Percentiles rank a stretch among this genome's conserved stretches.
Evolutionary conservation across 2,329 filamentous ascomycete species (phyloP).

Genomic region (Aspergillus sp.): DNA sequence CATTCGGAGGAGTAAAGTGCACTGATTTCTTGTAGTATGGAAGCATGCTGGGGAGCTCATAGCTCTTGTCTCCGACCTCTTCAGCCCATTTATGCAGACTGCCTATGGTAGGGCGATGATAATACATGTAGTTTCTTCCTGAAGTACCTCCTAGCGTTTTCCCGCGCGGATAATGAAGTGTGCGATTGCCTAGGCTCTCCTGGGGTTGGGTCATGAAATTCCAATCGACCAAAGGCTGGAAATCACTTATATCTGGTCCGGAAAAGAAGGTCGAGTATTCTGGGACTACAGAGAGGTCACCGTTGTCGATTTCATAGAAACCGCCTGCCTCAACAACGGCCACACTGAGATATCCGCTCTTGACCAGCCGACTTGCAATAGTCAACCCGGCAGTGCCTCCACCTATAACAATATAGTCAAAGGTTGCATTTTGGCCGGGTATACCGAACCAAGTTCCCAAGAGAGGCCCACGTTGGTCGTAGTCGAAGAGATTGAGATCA

Average conservation of each 20-base stretch:
- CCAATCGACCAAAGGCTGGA: conserved; percentile 31
- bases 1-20: conserved; percentile 31
- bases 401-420: conserved; percentile 29
- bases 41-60: conserved; percentile 29
- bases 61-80: conserved; percentile 37
- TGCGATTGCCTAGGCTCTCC: conserved; percentile 10
- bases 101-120: conserved; percentile 32
- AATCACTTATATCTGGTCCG: conserved; percentile 26
- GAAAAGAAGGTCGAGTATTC: conserved; percentile 23
- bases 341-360: conserved; percentile 24
- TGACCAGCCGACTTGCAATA: conserved; percentile 26
- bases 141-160: conserved; percentile 31
- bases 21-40: conserved; percentile 31
- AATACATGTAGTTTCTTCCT: conserved; percentile 29
- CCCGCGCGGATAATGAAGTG: conserved; percentile 29
- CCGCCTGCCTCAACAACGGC: conserved; percentile 36
- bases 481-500: conserved; percentile 23
- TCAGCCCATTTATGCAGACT: conserved; percentile 40
- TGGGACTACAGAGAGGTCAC: conserved; percentile 31
- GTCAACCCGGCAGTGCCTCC: conserved; percentile 32
- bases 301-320: conserved; percentile 39
- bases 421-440: conserved; percentile 24
- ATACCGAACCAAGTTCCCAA: conserved; percentile 23
- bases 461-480: conserved; percentile 19
- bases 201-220: conserved; percentile 28